phyloP scores from a whole-genome alignment of 768 basidiomycete species.

The Tylopilus subfusipes region DNA sequence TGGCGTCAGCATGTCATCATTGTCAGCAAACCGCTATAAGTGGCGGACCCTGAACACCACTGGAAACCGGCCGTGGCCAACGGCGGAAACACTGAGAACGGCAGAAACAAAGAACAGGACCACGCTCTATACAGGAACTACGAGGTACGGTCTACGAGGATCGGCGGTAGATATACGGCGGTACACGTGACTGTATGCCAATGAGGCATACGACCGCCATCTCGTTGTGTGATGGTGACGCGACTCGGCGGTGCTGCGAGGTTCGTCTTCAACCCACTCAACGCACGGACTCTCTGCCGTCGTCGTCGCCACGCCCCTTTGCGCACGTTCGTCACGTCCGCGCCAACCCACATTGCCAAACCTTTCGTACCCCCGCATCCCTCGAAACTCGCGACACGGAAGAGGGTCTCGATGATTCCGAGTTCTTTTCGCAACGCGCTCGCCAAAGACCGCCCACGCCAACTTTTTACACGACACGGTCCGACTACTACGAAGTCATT shows the following conservation, averaged over 20 bases:
- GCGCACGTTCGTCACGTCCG: slow-evolving; percentile 13
- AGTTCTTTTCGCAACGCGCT: neutral
- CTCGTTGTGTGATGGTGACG: slow-evolving; percentile 9
- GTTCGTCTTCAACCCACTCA: slow-evolving; percentile 1
- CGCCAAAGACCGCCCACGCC: slow-evolving; percentile 55
- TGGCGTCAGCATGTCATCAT: no score
- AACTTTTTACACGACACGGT: slow-evolving; percentile 80
- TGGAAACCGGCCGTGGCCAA: no score
- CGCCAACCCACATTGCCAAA: neutral
- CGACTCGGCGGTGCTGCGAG: slow-evolving; percentile 3
- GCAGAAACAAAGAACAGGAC: no score
- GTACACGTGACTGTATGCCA: no score
- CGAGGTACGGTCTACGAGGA: no score
- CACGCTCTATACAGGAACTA: no score
- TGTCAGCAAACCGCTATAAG: no score
- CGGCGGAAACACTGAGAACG: no score
- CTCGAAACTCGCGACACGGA: slow-evolving; percentile 11
- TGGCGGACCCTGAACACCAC: slow-evolving; percentile 20
- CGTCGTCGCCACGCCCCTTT: neutral
- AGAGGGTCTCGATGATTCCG: slow-evolving; percentile 7
- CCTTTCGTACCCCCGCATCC: slow-evolving; percentile 30
- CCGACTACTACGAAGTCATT: slow-evolving; percentile 72
- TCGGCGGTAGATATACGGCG: no score
- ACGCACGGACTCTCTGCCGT: slow-evolving; percentile 5
- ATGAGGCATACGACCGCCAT: no score